These are phyloP conservation scores for Paramarasmius palmivorus DNA, from an alignment of 1,284 basidiomycete genomes.

Conservation along the genomic window DNA sequence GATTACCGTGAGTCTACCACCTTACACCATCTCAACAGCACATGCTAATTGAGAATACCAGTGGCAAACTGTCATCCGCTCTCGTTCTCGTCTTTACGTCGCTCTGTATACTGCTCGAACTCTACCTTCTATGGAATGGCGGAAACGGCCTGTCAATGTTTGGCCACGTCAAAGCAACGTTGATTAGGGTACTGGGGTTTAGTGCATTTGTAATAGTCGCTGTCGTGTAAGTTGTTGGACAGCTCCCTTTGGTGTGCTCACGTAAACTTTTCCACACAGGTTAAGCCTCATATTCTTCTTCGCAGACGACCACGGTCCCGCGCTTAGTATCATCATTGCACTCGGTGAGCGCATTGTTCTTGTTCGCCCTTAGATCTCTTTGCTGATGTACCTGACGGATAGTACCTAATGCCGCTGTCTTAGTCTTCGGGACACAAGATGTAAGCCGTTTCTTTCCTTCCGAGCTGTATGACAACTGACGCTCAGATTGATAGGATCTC, in stretches of 20 bases:
- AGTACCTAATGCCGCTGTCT: constrained; percentile 11
- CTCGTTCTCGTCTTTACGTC: constrained; percentile 12
- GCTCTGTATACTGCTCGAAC: constrained; percentile 8
- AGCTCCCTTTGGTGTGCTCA: background rate
- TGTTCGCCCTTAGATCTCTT: background rate
- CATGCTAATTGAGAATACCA: background rate
- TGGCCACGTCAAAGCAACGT: background rate
- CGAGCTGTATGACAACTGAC: background rate
- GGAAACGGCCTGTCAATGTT: background rate
- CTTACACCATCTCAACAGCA: too few relatives aligned
- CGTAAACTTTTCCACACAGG: background rate
- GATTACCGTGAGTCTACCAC: constrained; percentile 15
- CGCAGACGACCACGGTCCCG: constrained; percentile 2
- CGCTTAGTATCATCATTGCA: constrained; percentile 10
- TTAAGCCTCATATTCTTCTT: constrained; percentile 14
- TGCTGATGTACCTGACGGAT: background rate
- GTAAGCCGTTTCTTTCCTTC: background rate
- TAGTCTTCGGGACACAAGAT: constrained; percentile 13
- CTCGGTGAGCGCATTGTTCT: constrained; percentile 5
- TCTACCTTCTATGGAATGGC: constrained; percentile 2
- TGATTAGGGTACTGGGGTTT: constrained; percentile 12
- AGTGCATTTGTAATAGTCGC: constrained; percentile 8
- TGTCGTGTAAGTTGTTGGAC: constrained; percentile 13
- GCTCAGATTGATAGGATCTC: background rate
- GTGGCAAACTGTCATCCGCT: constrained; percentile 13